Evolutionary conservation across 139 green algal species (phyloP).

Genomic region (Chlorella sp.): DNA sequence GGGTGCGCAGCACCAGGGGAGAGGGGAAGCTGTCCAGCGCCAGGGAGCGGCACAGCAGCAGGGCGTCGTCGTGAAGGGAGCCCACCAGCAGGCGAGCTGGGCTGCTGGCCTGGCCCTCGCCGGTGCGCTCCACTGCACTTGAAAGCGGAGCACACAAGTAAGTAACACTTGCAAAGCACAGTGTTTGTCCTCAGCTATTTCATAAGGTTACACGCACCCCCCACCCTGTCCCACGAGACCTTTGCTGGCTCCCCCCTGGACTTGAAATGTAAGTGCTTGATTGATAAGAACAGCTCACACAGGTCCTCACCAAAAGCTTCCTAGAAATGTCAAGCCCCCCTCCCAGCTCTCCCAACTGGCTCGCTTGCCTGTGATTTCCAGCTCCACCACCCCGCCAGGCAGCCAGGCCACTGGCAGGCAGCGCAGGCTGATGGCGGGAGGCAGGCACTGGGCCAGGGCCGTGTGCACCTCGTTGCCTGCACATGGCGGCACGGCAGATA

Average conservation of each 20-base stretch:
- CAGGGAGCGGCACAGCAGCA: conserved; percentile 69
- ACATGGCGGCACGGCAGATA: neutral
- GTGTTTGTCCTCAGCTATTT: no score
- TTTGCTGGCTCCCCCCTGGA: no score
- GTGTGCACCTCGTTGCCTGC: conserved; percentile 60
- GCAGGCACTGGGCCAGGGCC: conserved; percentile 52
- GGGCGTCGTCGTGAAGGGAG: conserved; percentile 64
- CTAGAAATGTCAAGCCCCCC: neutral
- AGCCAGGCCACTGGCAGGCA: conserved; percentile 29
- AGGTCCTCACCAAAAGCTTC: neutral
- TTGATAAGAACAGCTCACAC: no score
- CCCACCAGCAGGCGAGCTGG: conserved; percentile 66
- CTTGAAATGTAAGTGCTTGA: no score
- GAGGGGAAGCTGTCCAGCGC: conserved; percentile 68
- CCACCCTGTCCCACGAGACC: no score
- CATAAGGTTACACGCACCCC: no score
- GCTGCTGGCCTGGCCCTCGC: neutral
- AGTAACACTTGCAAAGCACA: no score
- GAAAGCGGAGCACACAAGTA: neutral
- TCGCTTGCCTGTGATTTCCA: conserved; percentile 22
- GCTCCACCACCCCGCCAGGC: conserved; percentile 8
- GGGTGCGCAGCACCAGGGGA: conserved; percentile 37
- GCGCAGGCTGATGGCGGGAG: conserved; percentile 48
- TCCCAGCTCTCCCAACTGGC: neutral
- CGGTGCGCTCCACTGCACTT: conserved; percentile 19